Evolutionary conservation across 345 rosid genomes (phyloP), one percentile per base, ranked within the genome.

Genomic region (Eucalyptus cloeziana): DNA sequence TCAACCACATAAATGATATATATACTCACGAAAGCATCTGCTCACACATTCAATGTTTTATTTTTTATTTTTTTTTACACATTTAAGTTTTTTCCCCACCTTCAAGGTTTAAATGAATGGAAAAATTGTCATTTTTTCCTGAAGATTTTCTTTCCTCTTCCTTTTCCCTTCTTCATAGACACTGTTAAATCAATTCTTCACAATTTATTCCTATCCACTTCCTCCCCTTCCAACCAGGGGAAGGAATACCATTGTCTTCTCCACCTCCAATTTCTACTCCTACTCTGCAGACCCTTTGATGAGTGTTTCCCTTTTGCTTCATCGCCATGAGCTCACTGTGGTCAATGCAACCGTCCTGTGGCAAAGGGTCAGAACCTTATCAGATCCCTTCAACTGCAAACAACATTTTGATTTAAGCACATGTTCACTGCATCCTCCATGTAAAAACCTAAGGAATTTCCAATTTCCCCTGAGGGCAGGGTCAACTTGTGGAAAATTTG

Each of bases 301-400:
- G 94, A 19, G 87, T 24, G 49, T 90, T 91, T 14, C 94, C 95
- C 31, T 92, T 93, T 58, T 92, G 92, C 97, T 94, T 94, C 97
- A 93, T 95, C 1, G 94, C 93, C 91, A 92, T 94, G 60, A 95
- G 93, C 88, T 95, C 96, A 67, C 67, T 92, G 93, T 92, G 94
- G 89, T 94, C 96, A 89, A 94, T 94, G 60, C 94, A 90, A 21
- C 97, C 96, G 49, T 95, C 97, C 97, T 94, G 94, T 49, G 86
- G 67, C 47, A 2, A 76, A 21, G 47, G 47, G 22, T 40, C 47
- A 6, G 47, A 76, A 76, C 85, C 47, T 40, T 0, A 3, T 76
- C 47, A 40, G 83, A 40, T 76, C 30, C 85, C 47, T 76, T 76
- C 47, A 40, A 40, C 47, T 40, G 85, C 14, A 37, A 76, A 40